Evolutionary conservation across 2,329 filamentous ascomycete species (phyloP), one percentile per base, ranked within the genome.

Genomic region (Alternaria brassicae): DNA sequence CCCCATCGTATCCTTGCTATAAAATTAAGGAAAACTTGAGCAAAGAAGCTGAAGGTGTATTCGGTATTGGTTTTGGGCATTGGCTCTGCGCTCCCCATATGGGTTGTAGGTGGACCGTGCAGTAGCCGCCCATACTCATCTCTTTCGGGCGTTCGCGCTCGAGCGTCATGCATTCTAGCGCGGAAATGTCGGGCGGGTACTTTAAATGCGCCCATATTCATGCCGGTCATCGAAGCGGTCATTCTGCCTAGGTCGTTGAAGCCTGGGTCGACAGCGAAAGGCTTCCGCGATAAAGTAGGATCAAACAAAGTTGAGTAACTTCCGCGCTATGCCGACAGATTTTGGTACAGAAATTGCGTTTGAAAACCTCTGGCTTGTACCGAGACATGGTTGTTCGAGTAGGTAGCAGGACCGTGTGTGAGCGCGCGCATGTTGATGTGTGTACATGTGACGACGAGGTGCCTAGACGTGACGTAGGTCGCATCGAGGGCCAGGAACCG

Each of bases 81-180:
- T 68, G 63, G 64, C 36, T 63, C 53, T 61, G 36, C 52, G 39
- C 42, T 60, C 41, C 47, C 63, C 48, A 23, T 59, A 42, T 53
- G 8, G 5, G 19, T 15, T 12, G 9, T 17, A 40, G n/a, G 19
- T 53, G 64, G 54, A 42, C 60, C 19, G 42, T 62, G 55, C 60
- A 49, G 61, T 63, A 63, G 58, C 61, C 54, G 54, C 54, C 54
- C 39, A 44, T 13, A 36, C 12, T 28, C 53, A n/a, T n/a, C n/a
- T n/a, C n/a, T n/a, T n/a, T n/a, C n/a, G n/a, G n/a, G n/a, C n/a
- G n/a, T n/a, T n/a, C n/a, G n/a, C n/a, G n/a, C n/a, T n/a, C n/a
- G n/a, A n/a, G n/a, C n/a, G n/a, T n/a, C n/a, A n/a, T n/a, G n/a
- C n/a, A n/a, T n/a, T n/a, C n/a, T n/a, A n/a, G n/a, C n/a, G n/a